Evolutionary conservation across 805 yeast species (phyloP).

Genomic region (Myxozyma neglecta): DNA sequence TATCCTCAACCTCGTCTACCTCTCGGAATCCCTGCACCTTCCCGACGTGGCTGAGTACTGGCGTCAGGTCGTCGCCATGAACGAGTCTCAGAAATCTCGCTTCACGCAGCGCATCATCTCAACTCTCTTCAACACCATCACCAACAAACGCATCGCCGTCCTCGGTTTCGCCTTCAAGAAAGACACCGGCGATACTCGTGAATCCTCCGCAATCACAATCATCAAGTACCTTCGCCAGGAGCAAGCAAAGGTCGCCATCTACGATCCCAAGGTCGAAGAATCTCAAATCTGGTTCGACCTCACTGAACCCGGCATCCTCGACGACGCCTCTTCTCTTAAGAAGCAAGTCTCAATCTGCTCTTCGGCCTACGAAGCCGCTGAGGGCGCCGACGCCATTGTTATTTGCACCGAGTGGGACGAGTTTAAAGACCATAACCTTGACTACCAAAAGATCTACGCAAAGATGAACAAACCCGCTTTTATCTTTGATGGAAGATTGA

Average conservation of each 20-base stretch:
- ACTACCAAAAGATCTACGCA: conserved; percentile 36
- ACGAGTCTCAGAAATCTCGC: conserved; percentile 38
- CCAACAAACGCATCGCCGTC: conserved; percentile 37
- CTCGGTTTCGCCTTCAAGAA: conserved; percentile 40
- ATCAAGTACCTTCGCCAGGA: conserved; percentile 36
- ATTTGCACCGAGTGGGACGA: conserved; percentile 40
- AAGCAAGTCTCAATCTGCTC: conserved; percentile 32
- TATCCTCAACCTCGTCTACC: conserved; percentile 37
- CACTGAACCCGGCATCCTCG: conserved; percentile 30
- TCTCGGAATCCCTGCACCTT: conserved; percentile 37
- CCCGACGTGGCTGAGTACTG: conserved; percentile 39
- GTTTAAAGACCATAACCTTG: conserved; percentile 36
- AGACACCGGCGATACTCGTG: conserved; percentile 40
- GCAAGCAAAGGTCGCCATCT: conserved; percentile 36
- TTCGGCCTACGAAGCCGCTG: conserved; percentile 37
- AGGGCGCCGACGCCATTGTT: conserved; percentile 36
- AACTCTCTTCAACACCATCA: conserved; percentile 37
- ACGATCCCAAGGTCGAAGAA: conserved; percentile 40
- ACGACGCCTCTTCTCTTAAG: conserved; percentile 26
- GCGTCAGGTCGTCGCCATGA: conserved; percentile 39
- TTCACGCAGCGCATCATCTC: conserved; percentile 37
- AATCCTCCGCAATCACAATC: conserved; percentile 38
- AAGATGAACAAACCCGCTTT: conserved; percentile 39
- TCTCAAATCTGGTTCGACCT: conserved; percentile 36
- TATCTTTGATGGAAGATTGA: conserved; percentile 37